Conservation (phyloP, 805 yeast genomes). For the Saccharomycopsis malanga region DNA sequence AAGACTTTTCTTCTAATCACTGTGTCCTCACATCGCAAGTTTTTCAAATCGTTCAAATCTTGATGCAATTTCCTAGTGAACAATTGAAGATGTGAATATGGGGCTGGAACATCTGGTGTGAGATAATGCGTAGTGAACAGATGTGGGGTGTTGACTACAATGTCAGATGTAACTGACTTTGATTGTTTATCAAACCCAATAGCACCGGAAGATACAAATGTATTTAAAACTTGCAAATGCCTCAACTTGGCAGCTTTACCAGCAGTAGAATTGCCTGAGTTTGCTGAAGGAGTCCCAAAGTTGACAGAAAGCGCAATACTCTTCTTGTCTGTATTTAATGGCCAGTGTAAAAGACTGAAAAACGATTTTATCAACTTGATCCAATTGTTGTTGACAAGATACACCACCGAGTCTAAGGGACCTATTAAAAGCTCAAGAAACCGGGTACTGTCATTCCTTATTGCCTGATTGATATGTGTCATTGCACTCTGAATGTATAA, state of each 20-base stretch:
- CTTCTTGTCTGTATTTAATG: conserved; percentile 27
- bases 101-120: conserved; percentile 50
- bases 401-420: conserved; percentile 37
- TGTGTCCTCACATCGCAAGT: conserved; percentile 53
- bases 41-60: conserved; percentile 32
- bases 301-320: conserved; percentile 29
- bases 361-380: conserved; percentile 60
- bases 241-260: conserved; percentile 32
- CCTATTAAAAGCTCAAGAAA: conserved; percentile 53
- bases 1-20: conserved; percentile 48
- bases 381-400: conserved; percentile 59
- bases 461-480: conserved; percentile 79
- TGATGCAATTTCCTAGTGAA: conserved; percentile 37
- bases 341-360: conserved; percentile 73
- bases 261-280: background rate
- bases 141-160: conserved; percentile 28
- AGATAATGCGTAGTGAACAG: conserved; percentile 46
- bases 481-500: conserved; percentile 82
- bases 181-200: background rate
- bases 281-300: conserved; percentile 20
- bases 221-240: conserved; percentile 36
- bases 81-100: conserved; percentile 57
- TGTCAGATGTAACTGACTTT: background rate
- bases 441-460: conserved; percentile 68
- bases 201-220: conserved; percentile 19